A percentile compares a stretch with the other conserved stretches of the same genome.
Evolutionary conservation across 805 yeast species (phyloP).

Genomic region (Yamadazyma insecticola): DNA sequence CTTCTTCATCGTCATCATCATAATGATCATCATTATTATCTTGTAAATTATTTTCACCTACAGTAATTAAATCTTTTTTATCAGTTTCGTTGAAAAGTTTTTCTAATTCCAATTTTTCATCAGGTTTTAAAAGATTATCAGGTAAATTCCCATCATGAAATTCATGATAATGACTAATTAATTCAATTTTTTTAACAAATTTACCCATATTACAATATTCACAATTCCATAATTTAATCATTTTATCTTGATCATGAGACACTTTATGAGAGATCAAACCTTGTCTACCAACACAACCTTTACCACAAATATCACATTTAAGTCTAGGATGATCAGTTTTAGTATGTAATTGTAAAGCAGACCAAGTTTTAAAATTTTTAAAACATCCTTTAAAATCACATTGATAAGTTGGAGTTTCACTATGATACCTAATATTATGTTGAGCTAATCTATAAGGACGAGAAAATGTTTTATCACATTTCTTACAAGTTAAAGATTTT

Average conservation of each 20-base stretch:
- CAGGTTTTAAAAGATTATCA: constrained; percentile 22
- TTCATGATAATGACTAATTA: constrained; percentile 52
- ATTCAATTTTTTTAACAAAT: constrained; percentile 53
- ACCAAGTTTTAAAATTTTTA: constrained; percentile 62
- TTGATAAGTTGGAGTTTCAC: constrained; percentile 47
- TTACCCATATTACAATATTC: constrained; percentile 42
- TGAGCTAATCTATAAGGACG: constrained; percentile 61
- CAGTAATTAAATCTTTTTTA: constrained; percentile 2
- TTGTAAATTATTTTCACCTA: too few species aligned
- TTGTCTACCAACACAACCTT: constrained; percentile 65
- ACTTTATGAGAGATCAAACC: constrained; percentile 73
- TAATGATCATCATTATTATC: constrained; percentile 3
- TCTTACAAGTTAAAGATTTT: constrained; percentile 48
- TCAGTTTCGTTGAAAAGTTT: constrained; percentile 9
- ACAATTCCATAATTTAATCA: constrained; percentile 66
- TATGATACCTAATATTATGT: constrained; percentile 67
- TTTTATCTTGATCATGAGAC: constrained; percentile 51
- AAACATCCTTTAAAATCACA: constrained; percentile 64
- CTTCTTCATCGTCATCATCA: constrained; percentile 11
- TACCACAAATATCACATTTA: constrained; percentile 60
- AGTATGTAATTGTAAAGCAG: constrained; percentile 65
- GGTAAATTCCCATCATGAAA: constrained; percentile 42
- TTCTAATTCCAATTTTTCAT: constrained; percentile 18
- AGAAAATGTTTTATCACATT: constrained; percentile 61
- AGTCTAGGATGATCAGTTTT: constrained; percentile 70